Percentiles rank a stretch among this genome's conserved stretches.
phyloP scores from a whole-genome alignment of 108 stramenopile genomes.

The Skeletonema grethae region DNA sequence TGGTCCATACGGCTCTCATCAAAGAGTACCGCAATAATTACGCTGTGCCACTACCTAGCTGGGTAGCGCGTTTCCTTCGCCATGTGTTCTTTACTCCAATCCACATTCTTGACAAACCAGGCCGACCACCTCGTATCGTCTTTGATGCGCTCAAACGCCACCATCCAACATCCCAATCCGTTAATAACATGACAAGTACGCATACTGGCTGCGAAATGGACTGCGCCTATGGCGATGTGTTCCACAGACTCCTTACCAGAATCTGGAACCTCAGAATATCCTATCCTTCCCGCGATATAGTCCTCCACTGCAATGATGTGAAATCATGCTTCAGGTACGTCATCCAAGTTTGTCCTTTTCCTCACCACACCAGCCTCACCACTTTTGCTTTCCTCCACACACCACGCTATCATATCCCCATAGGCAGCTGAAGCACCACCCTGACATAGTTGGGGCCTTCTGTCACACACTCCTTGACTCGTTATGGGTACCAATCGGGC shows the following conservation, averaged over 20 bases:
- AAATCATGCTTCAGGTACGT: constrained; percentile 5
- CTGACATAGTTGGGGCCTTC: neutral
- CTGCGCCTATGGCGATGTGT: neutral
- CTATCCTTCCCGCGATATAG: constrained; percentile 5
- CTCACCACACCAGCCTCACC: too few species aligned
- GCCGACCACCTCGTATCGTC: neutral
- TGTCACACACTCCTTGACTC: neutral
- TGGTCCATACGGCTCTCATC: neutral
- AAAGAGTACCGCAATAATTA: neutral
- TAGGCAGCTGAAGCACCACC: neutral
- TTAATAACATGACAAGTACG: neutral
- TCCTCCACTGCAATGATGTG: constrained; percentile 8
- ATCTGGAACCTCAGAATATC: constrained; percentile 14
- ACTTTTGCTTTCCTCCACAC: neutral
- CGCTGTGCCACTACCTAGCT: neutral
- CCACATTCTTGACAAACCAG: neutral
- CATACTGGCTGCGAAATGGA: neutral
- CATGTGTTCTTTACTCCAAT: neutral
- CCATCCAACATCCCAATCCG: neutral
- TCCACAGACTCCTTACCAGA: neutral
- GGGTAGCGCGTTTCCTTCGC: neutral
- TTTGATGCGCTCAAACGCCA: neutral
- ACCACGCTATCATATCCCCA: neutral
- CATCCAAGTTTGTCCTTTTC: too few species aligned
- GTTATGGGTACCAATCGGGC: neutral